Evolutionary conservation across 2,329 filamentous ascomycete genomes (phyloP), one percentile per base, ranked within the genome.

Genomic region (Epichloe aotearoae): DNA sequence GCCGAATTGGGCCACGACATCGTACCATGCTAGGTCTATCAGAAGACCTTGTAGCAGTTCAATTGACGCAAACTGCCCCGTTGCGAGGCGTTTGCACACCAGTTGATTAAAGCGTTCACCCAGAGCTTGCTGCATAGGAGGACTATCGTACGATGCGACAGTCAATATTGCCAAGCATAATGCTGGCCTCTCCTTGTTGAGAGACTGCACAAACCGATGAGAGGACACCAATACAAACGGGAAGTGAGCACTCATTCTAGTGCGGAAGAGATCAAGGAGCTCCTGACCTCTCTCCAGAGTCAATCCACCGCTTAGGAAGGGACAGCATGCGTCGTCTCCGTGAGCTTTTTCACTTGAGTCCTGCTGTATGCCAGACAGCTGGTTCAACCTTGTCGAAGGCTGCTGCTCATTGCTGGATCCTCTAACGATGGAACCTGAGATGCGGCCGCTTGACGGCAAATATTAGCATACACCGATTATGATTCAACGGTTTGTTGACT

Each of bases 21-120:
- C 55, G 19, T 57, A 66, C 63, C 64, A 66, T 11, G 64, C 63
- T 17, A 66, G 23, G 34, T 59, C 55, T 2, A 66, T 56, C 8
- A 66, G 55, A 0, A 66, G 56, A 14, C 59, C 61, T 49, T 66
- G 64, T 4, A 66, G 50, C 37, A 65, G 54, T 12, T 66, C 63
- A 2, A 66, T 30, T 8, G 51, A 58, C 6, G 57, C 55, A 50
- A 66, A 62, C 10, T 54, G 53, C 1, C 61, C 61, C 2, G 53
- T 54, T 4, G 58, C 38, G 34, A 66, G 33, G 15, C 56, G 54
- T 4, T 55, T 43, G 0, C 58, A 54, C 3, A 66, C 53, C 4
- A 64, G 53, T 36, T 62, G 54, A 36, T 61, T 61, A 15, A 66
- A 66, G 10, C 61, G 52, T 3, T 42, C 52, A 2, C 61, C 58